Base-by-base conservation (phyloP, 352 stramenopile genomes). In the Phytophthora sansomeana region DNA sequence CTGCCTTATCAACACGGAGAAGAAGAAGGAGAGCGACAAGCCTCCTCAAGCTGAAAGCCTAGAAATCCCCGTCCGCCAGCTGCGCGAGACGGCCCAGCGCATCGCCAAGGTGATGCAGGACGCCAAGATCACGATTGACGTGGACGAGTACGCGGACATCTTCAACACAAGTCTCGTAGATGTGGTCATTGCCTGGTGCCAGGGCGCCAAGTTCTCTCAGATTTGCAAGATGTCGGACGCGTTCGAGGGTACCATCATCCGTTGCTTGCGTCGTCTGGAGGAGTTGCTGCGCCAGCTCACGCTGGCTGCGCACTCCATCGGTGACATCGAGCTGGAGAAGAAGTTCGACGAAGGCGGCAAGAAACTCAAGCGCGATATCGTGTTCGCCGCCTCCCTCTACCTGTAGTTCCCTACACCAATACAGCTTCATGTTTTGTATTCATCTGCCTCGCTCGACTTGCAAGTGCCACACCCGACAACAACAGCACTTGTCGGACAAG, bases 341-440 rank as follows among this genome's bases (percentile, higher is more conserved):
- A 99, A 99, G 78, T 99, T 99, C 65, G 93, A 98, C 32, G 95
- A 98, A 61, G 97, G 95, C 42, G 90, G 94, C 67, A 97, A 98
- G 70, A 95, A 98, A 58, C 96, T 99, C 69, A 98, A 99, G 79
- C 92, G 98, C 52, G 98, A 99, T 71, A 99, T 99, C 78, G 97
- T 99, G 11, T 99, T 99, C 90, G 97, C 92, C n/a, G 97, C 94
- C 48, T 99, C 96, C 36, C 82, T 99, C 29, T 99, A 99, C 70
- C 74, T 99, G 58, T 99, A 75, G 69, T 43, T 60, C 57, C 48
- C 21, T 14, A 54, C 41, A 58, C 36, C 44, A 51, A 69, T 53
- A 50, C 50, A 60, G 49, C 33, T 14, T 48, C 47, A 4, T 42
- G 33, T 48, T 60, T 58, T 46, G 19, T 26, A 21, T 41, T 59